Evolutionary conservation across 2,329 filamentous ascomycete species (phyloP).

Genomic region (Pseudocercospora crystallina): DNA sequence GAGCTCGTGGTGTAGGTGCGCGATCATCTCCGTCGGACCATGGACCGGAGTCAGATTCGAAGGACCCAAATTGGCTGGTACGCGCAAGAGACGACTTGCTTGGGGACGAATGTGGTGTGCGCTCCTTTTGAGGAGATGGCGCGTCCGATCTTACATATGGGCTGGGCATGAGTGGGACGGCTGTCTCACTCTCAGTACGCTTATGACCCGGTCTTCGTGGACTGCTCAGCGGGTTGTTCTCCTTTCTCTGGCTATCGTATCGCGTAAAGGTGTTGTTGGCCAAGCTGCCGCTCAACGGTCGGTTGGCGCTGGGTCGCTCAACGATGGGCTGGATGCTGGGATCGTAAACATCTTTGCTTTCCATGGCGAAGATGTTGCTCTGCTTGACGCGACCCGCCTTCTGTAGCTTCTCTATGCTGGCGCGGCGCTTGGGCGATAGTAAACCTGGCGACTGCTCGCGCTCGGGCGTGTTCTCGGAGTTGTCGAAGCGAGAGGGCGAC

Average conservation of each 20-base stretch:
- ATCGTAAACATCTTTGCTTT: constrained; percentile 91
- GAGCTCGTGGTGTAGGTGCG: constrained; percentile 62
- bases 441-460: constrained; percentile 65
- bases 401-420: constrained; percentile 93
- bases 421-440: constrained; percentile 62
- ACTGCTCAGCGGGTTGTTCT: constrained; percentile 37
- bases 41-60: constrained; percentile 31
- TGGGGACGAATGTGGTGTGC: constrained; percentile 68
- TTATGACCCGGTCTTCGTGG: constrained; percentile 37
- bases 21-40: constrained; percentile 67
- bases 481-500: constrained; percentile 63
- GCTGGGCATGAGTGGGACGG: constrained; percentile 57
- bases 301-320: constrained; percentile 71
- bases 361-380: constrained; percentile 92
- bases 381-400: constrained; percentile 95
- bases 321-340: constrained; percentile 73
- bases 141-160: constrained; percentile 36
- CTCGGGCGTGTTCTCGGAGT: constrained; percentile 63
- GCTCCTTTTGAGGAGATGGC: constrained; percentile 55
- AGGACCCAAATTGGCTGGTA: constrained; percentile 56
- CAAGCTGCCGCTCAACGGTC: constrained; percentile 58
- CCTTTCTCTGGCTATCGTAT: constrained; percentile 48
- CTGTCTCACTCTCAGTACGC: constrained; percentile 59
- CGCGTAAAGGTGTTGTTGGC: constrained; percentile 70
- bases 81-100: constrained; percentile 85